A percentile compares a stretch with the other conserved stretches of the same genome.
Evolutionary conservation across 106 monocot genomes (phyloP).

Genomic region (Ottelia alismoides): DNA sequence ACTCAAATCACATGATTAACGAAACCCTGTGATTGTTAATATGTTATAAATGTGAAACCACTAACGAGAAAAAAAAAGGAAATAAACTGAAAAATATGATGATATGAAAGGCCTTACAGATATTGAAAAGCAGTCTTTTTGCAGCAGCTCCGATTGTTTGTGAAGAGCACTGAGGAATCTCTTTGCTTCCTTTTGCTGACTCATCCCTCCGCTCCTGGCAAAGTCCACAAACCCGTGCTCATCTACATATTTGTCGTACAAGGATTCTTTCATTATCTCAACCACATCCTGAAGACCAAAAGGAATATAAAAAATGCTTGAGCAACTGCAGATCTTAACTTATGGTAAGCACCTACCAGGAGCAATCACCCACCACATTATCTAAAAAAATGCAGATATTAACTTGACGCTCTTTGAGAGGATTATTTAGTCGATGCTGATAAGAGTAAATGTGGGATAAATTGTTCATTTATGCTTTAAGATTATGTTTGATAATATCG

Average conservation of each 20-base stretch:
- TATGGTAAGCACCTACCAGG: too few species aligned
- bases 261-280: conserved; percentile 98
- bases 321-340: too few species aligned
- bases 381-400: too few species aligned
- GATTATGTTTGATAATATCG: too few species aligned
- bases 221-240: conserved; percentile 90
- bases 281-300: conserved; percentile 60
- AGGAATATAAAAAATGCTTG: too few species aligned
- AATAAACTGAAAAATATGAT: background rate
- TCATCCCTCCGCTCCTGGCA: conserved; percentile 89
- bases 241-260: conserved; percentile 94
- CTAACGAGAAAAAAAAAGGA: background rate
- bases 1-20: too few species aligned
- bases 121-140: conserved; percentile 80
- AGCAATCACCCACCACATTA: too few species aligned
- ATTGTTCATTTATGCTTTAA: too few species aligned
- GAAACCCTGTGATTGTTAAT: too few species aligned
- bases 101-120: conserved; percentile 61
- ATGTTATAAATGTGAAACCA: background rate
- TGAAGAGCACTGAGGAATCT: conserved; percentile 77
- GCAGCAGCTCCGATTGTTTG: conserved; percentile 73
- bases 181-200: conserved; percentile 86
- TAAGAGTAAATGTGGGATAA: too few species aligned
- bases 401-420: too few species aligned
- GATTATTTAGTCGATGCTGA: too few species aligned